A percentile compares a stretch with the other conserved stretches of the same genome.
Conservation (phyloP, 2,329 filamentous ascomycete genomes). For the Aspergillus texensis region DNA sequence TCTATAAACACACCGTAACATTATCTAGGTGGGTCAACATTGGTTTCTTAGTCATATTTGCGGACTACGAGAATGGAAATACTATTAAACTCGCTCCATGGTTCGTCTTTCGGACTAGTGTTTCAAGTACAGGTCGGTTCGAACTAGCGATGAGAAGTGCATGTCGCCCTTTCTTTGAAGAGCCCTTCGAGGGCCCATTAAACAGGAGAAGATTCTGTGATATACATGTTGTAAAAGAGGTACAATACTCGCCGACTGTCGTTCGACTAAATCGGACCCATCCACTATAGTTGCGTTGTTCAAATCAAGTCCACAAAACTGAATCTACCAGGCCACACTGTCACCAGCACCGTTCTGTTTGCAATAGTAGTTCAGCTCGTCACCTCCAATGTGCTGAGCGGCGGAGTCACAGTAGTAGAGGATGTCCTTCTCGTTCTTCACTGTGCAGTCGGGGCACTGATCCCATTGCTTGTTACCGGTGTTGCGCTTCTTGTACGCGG, state of each 20-base stretch:
- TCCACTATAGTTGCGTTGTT: not conserved
- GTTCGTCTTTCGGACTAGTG: not conserved
- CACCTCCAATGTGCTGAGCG: constrained; percentile 23
- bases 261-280: too few relatives aligned
- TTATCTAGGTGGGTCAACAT: too few relatives aligned
- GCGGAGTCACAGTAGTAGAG: constrained; percentile 26
- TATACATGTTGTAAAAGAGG: not conserved
- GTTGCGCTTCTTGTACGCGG: constrained; percentile 24
- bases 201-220: not conserved
- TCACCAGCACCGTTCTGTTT: constrained; percentile 18
- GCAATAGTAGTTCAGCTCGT: constrained; percentile 26
- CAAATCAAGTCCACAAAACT: not conserved
- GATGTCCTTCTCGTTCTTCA: constrained; percentile 16
- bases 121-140: not conserved
- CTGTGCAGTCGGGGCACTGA: constrained; percentile 23
- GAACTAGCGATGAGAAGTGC: not conserved
- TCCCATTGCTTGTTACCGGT: constrained; percentile 26
- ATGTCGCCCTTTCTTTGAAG: not conserved
- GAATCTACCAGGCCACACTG: constrained; percentile 20
- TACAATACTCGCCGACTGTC: not conserved
- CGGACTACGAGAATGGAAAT: too few relatives aligned
- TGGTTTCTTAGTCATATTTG: too few relatives aligned
- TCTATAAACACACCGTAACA: too few relatives aligned
- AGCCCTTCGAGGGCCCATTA: not conserved
- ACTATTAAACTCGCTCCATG: not conserved